Evolutionary conservation across 192 early-diverging fungal species (phyloP).

Genomic region (Chytriomyces sp.): DNA sequence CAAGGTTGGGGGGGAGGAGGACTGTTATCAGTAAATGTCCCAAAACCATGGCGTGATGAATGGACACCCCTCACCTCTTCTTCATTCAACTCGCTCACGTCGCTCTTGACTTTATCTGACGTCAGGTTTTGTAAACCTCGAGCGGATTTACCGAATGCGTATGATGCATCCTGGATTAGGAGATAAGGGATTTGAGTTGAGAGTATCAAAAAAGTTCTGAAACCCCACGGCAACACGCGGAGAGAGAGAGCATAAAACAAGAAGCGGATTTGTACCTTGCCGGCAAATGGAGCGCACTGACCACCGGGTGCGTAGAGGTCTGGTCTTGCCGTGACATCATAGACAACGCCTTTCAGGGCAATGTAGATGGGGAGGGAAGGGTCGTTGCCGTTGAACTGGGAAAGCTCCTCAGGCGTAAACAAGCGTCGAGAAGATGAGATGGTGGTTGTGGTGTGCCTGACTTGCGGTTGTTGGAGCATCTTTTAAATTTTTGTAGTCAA

Average conservation of each 20-base stretch:
- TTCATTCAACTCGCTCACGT: background rate
- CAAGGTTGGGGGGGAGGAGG: background rate
- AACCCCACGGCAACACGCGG: too few relatives aligned
- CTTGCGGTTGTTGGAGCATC: too few relatives aligned
- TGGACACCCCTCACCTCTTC: background rate
- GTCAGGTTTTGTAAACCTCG: background rate
- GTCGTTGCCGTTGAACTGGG: background rate
- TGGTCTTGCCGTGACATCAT: background rate
- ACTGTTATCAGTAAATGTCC: background rate
- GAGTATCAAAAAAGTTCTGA: too few relatives aligned
- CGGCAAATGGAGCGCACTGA: background rate
- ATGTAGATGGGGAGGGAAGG: background rate
- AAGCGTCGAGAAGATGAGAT: background rate
- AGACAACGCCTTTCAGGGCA: background rate
- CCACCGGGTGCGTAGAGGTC: conserved; percentile 5
- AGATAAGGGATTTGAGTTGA: background rate
- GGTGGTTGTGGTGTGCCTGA: background rate
- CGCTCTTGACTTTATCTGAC: background rate
- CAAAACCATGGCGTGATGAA: too few relatives aligned
- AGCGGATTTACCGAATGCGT: background rate
- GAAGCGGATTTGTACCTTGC: background rate
- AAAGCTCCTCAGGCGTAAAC: background rate
- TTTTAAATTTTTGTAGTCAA: too few relatives aligned
- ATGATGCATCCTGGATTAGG: conserved; percentile 8
- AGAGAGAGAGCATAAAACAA: too few relatives aligned